Evolutionary conservation across 208 protist genomes (phyloP), one percentile per base, ranked within the genome.

Genomic region (Leishmania major): DNA sequence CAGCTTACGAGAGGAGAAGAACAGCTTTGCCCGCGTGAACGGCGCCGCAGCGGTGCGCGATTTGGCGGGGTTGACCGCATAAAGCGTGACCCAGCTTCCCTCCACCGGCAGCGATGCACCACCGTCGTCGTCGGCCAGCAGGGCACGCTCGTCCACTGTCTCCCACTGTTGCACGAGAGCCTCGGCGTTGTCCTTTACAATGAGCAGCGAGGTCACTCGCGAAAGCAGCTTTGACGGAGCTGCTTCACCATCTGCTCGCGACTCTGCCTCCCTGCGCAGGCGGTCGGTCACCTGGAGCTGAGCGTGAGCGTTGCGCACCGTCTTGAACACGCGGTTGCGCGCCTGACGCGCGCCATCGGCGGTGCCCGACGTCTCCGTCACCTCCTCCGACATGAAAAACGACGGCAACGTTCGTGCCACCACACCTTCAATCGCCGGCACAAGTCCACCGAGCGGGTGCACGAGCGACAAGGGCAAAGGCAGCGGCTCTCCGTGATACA

Each of bases 91-190:
- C 19, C 40, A 78, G 59, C 87, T 85, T 0, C 92, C 92, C 78
- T 95, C 91, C 31, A 73, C 53, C 7, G 92, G 94, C 72, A 94
- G 83, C 10, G 82, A 79, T n/a, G 80, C 67, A n/a, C 84, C 83
- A 5, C 84, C 66, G 4, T 77, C 76, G 25, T 85, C 84, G 35
- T 81, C 76, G 17, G 43, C 6, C 22, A 84, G 79, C n/a, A 75
- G 47, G 0, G 72, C 79, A 15, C 64, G 75, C 37, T 88, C 82
- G 43, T 83, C 84, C 62, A 85, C 82, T 55, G 79, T 86, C 57
- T 94, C 86, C 92, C 94, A 97, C 51, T 94, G 83, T 78, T 97
- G 94, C 59, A 97, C 84, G 2, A 97, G 77, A 2, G 90, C 86
- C 84, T 96, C 89, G 40, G 84, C 90, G 15, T 83, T 79, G 6